Evolutionary conservation across 2,329 filamentous ascomycete genomes (phyloP).

Genomic region (Ramularia endophylla): DNA sequence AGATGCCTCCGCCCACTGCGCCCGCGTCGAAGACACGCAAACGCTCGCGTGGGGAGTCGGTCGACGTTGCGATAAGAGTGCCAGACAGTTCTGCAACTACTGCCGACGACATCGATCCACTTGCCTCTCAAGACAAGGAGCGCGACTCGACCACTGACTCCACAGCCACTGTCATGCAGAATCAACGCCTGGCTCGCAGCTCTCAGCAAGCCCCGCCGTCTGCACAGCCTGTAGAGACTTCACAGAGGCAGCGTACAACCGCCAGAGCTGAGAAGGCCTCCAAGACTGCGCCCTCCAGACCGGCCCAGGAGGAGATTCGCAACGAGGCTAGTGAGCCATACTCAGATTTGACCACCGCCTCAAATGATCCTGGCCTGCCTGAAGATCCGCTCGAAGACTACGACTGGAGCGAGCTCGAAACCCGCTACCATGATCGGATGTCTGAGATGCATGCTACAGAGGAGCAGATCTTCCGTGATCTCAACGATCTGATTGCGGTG

Average conservation of each 20-base stretch:
- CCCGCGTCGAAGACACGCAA: conserved; percentile 7
- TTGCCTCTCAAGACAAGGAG: conserved; percentile 3
- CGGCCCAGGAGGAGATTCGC: conserved; percentile 12
- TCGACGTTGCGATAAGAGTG: background rate
- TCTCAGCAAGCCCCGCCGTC: conserved; percentile 8
- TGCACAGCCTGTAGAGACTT: conserved; percentile 1
- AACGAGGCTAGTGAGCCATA: background rate
- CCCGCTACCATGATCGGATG: conserved; percentile 62
- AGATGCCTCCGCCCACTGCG: conserved; percentile 5
- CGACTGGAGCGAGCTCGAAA: conserved; percentile 73
- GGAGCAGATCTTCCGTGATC: conserved; percentile 36
- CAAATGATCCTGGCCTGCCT: conserved; percentile 21
- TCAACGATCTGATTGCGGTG: conserved; percentile 54
- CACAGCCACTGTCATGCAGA: conserved; percentile 6
- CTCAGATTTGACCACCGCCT: conserved; percentile 6
- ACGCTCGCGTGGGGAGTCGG: conserved; percentile 11
- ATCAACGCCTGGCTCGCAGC: conserved; percentile 1
- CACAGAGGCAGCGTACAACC: background rate
- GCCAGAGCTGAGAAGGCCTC: conserved; percentile 9
- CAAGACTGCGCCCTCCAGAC: conserved; percentile 5
- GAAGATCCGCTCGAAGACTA: conserved; percentile 48
- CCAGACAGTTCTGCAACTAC: conserved; percentile 1
- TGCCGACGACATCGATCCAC: conserved; percentile 1
- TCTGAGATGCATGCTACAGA: conserved; percentile 59
- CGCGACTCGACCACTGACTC: conserved; percentile 3